Evolutionary conservation across 441 rosid species (phyloP), one percentile per base, ranked within the genome.

Genomic region (Syzygium syzygioides): DNA sequence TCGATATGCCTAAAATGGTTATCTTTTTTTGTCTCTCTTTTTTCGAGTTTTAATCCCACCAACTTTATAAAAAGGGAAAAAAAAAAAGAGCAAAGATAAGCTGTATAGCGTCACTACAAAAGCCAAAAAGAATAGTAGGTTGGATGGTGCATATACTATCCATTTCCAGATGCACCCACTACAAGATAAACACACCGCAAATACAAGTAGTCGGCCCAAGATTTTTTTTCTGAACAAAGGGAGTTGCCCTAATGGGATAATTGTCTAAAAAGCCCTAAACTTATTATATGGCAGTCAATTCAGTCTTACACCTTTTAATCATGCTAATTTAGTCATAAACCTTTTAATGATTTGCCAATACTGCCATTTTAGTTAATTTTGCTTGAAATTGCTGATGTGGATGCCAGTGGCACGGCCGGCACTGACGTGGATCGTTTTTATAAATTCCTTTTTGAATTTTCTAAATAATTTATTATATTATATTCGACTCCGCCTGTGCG

Each of bases 361-460:
- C 7, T 37, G 6, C 37, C 7, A 5, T 37, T 71, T 23, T 2
- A 0, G 10, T 20, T 4, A 71, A 37, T 71, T 71, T 37, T 11
- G 7, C 6, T 71, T 3, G 4, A 37, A 68, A 68, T 68, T 3
- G 41, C 4, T 5, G 14, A 71, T 0, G 0, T 3, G 0, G 4
- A 64, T 17, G 9, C 6, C 6, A 3, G 17, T 1, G 0, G 14
- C 13, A 34, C 2, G 4, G 0, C 9, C 7, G 0, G 6, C 1
- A 8, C 5, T 4, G 0, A 34, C 7, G 2, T 32, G 7, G 2
- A 34, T 9, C 34, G 20, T 20, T 71, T 71, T 71, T 71, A 15
- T 14, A 37, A 20, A 19, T 37, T 19, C 2, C 15, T 30, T 30
- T 64, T 15, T 7, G 18, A 30, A 64, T 30, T 64, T 64, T 59